phyloP scores from a whole-genome alignment of 805 yeast species.

The Zygoascus flipseniorum region DNA sequence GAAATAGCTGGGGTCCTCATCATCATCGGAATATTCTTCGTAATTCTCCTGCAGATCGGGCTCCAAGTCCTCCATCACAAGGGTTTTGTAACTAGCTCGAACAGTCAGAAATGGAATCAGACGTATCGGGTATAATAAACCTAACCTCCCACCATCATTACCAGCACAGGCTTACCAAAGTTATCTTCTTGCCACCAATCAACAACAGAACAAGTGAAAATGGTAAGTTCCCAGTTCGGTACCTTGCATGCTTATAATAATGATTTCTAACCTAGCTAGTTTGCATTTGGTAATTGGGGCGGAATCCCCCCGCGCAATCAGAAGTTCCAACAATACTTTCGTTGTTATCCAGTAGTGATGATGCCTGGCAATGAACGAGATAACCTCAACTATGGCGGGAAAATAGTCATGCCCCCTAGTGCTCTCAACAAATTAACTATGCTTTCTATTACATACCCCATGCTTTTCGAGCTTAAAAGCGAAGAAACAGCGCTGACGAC shows the following conservation, averaged over 20 bases:
- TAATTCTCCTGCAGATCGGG: not conserved
- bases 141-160: too few species aligned
- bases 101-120: too few species aligned
- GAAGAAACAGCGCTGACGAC: slow-evolving; percentile 55
- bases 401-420: slow-evolving; percentile 88
- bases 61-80: too few species aligned
- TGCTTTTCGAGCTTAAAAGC: slow-evolving; percentile 76
- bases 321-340: slow-evolving; percentile 73
- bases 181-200: too few species aligned
- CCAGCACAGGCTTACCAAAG: too few species aligned
- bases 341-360: slow-evolving; percentile 88
- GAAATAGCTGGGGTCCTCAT: not conserved
- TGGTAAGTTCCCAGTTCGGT: too few species aligned
- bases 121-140: too few species aligned
- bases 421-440: slow-evolving; percentile 79
- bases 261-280: not conserved
- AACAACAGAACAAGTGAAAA: too few species aligned
- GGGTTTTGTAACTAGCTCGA: too few species aligned
- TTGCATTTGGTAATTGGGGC: not conserved
- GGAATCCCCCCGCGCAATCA: slow-evolving; percentile 13
- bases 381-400: slow-evolving; percentile 88
- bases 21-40: not conserved
- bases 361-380: slow-evolving; percentile 65
- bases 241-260: too few species aligned
- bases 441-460: slow-evolving; percentile 90